These are phyloP conservation scores for Bassia scoparia DNA, from an alignment of 148 eudicot species.

Conservation along the genomic window DNA sequence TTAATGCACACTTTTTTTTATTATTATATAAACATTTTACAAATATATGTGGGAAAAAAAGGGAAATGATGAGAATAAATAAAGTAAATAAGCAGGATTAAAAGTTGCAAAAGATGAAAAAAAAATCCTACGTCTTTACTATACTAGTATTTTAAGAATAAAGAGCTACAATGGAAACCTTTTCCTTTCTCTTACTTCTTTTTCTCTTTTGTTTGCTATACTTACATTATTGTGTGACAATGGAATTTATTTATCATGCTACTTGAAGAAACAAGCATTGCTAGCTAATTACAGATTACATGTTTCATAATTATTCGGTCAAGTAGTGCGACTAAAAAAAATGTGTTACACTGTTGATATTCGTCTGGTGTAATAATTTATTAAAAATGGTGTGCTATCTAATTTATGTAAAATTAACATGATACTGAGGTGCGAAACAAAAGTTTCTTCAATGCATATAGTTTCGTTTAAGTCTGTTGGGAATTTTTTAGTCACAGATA, in stretches of 20 bases:
- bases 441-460: too few relatives aligned
- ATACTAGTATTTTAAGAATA: conserved; percentile 31
- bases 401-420: too few relatives aligned
- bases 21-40: too few relatives aligned
- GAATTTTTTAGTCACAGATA: too few relatives aligned
- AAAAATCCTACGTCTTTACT: conserved; percentile 15
- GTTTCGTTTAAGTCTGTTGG: too few relatives aligned
- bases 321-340: not conserved
- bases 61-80: not conserved
- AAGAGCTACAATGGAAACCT: conserved; percentile 28
- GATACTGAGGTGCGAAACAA: too few relatives aligned
- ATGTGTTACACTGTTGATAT: too few relatives aligned
- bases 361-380: too few relatives aligned
- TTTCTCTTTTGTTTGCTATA: conserved; percentile 25
- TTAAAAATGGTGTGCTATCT: too few relatives aligned
- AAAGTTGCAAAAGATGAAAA: conserved; percentile 35
- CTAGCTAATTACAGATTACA: not conserved
- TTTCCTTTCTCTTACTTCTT: conserved; percentile 31
- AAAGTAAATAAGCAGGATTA: conserved; percentile 22
- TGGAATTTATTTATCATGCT: not conserved
- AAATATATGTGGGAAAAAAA: conserved; percentile 1
- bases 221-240: conserved; percentile 10
- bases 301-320: conserved; percentile 10
- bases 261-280: not conserved
- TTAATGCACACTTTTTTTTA: conserved; percentile 24